Evolutionary conservation across 2,329 filamentous ascomycete species (phyloP).

Genomic region (Monosporascus sp.): DNA sequence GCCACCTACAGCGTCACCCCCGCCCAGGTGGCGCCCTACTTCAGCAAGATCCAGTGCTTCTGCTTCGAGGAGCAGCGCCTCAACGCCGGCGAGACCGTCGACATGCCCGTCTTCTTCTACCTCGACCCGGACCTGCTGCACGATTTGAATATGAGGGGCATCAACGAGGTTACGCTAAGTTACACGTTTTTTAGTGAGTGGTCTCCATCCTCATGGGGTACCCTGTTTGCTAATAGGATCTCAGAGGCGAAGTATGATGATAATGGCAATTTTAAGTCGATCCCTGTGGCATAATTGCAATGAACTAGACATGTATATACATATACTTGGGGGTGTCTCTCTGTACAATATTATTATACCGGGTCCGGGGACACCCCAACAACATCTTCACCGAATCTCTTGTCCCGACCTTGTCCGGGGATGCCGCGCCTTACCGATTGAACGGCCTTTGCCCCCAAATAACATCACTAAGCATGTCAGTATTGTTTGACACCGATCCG

Average conservation of each 20-base stretch:
- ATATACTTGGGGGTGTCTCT: not conserved
- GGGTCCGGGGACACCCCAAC: not conserved
- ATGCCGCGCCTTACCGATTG: conserved; percentile 1
- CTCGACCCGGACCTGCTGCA: conserved; percentile 92
- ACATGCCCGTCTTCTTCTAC: conserved; percentile 99
- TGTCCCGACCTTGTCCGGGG: not conserved
- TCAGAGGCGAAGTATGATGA: conserved; percentile 80
- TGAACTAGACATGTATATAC: conserved; percentile 2
- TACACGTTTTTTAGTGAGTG: conserved; percentile 96
- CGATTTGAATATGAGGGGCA: conserved; percentile 86
- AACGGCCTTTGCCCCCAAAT: conserved; percentile 12
- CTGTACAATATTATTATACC: not conserved
- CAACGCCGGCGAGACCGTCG: conserved; percentile 92
- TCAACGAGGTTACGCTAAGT: conserved; percentile 91
- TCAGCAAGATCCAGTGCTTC: conserved; percentile 99
- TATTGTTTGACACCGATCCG: not conserved
- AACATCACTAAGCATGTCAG: conserved; percentile 5
- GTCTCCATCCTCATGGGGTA: conserved; percentile 14
- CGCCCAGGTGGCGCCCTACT: conserved; percentile 92
- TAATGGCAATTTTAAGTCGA: conserved; percentile 58
- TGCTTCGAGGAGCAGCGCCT: conserved; percentile 97
- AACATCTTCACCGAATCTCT: not conserved
- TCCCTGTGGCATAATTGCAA: conserved; percentile 8
- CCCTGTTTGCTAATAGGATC: conserved; percentile 7
- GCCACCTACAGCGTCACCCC: conserved; percentile 97